Base-by-base conservation (phyloP, 805 yeast genomes). In the Candida hispaniensis region DNA sequence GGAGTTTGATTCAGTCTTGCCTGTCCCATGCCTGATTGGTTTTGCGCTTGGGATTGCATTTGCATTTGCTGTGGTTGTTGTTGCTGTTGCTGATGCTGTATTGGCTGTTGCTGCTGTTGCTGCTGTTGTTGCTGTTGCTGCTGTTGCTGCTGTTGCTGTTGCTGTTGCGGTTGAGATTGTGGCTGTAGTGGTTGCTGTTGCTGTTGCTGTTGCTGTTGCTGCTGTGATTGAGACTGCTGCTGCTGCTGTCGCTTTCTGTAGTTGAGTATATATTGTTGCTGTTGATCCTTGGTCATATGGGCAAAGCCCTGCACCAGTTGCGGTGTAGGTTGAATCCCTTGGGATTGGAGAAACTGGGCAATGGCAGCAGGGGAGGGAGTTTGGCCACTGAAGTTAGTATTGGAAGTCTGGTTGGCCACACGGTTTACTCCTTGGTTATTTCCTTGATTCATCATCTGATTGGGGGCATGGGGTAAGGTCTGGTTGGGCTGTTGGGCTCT, bases 161-260 rank as follows among this genome's bases (percentile, higher is more conserved):
- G 47, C 12, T 44, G 24, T 25, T 49, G 39, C 11, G 27, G 29
- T 26, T 38, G 39, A 45, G 44, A 18, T 14, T 34, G 34, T 9
- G 17, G 25, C 27, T 47, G 49, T 32, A 47, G 49, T 18, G 45
- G 49, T 36, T 51, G 55, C 30, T 46, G 43, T 38, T 41, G 39
- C 22, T 46, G 44, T 26, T 30, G 44, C 21, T 38, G 44, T 13
- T 26, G 35, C 6, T 35, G 44, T n/a, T 26, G 38, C 4, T 24
- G 40, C 43, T 26, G 35, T 26, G 43, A 42, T 23, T 38, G 41
- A 24, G 34, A 38, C 18, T 44, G 48, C 30, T 39, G 48, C 15
- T 34, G 42, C 21, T 39, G 42, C 30, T 41, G 44, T 40, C 40
- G 47, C 30, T 41, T 42, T 5, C 34, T 38, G 19, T 39, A 41